These are phyloP conservation scores for Aspergillus felis DNA, from an alignment of 2,329 filamentous ascomycete genomes.

Conservation along the genomic window DNA sequence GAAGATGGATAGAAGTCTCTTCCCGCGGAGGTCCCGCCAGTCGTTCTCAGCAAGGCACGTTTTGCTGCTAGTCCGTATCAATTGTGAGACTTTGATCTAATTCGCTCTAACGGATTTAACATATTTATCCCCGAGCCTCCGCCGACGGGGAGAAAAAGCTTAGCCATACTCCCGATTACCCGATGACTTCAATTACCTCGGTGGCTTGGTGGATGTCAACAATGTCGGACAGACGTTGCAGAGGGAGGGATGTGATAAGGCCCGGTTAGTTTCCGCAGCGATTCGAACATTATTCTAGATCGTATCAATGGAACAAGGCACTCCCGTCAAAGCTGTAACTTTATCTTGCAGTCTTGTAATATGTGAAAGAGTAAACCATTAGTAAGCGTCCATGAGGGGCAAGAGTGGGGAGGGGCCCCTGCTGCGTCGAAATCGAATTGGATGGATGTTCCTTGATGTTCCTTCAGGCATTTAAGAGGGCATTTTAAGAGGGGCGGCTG, in stretches of 20 bases:
- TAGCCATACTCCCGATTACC: not conserved
- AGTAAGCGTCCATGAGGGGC: not conserved
- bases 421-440: not conserved
- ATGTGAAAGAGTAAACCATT: not conserved
- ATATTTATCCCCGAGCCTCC: not conserved
- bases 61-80: not conserved
- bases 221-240: not conserved
- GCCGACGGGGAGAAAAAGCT: not conserved
- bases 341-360: not conserved
- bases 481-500: slow-evolving; percentile 1
- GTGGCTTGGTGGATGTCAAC: not conserved
- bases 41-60: not conserved
- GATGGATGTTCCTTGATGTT: not conserved
- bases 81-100: not conserved
- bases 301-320: not conserved
- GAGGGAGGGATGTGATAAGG: not conserved
- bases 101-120: not conserved
- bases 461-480: slow-evolving; percentile 6
- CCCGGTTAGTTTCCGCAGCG: not conserved
- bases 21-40: not conserved
- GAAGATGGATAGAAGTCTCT: not conserved
- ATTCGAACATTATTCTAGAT: not conserved
- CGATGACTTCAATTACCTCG: not conserved
- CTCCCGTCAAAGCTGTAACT: not conserved
- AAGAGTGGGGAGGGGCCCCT: slow-evolving; percentile 1